Evolutionary conservation across 805 yeast species (phyloP), one percentile per base, ranked within the genome.

Genomic region (Scheffersomyces ergatensis): DNA sequence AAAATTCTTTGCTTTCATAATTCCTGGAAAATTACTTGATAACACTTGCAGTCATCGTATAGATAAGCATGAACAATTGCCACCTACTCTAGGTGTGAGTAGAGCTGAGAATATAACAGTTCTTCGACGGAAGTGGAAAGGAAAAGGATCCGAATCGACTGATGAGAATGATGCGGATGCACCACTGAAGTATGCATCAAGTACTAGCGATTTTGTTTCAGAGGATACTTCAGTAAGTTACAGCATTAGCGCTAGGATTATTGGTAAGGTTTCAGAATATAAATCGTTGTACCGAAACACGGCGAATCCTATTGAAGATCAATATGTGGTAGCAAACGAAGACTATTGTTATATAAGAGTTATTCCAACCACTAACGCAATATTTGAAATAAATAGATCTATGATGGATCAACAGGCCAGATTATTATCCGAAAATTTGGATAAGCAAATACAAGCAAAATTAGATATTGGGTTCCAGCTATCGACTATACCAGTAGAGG

Each of bases 1-100:
- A 47, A 66, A 65, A 46, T 68, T 66, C 45, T 69, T 68, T 48
- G 57, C 65, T 7, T 69, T 69, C 50, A 62, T 58, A 34, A 37
- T 69, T 12, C 74, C 74, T 0, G 65, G 58, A 39, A 61, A 58
- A 36, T 47, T 67, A 23, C 50, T 68, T 17, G 73, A 68, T 34
- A 55, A 60, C 43, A 37, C 53, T 11, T 68, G 74, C 51, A 50
- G 47, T 45, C 73, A 67, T 48, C 54, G 60, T 19, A 51, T 65
- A 16, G 60, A 60, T 9, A 61, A 63, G 36, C 74, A 68, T 50
- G 49, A 67, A 18, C 67, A 63, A 41, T 38, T 68, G 11, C 68
- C 68, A 0, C 68, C 69, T 4, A 58, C 68, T 3, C 39, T 64
- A 23, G 72, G 74, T 0, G 38, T 62, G 13, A 53, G 64, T n/a